Percentiles rank a stretch among this genome's conserved stretches.
phyloP scores from a whole-genome alignment of 306 rosid genomes.

The Sesbania bispinosa region DNA sequence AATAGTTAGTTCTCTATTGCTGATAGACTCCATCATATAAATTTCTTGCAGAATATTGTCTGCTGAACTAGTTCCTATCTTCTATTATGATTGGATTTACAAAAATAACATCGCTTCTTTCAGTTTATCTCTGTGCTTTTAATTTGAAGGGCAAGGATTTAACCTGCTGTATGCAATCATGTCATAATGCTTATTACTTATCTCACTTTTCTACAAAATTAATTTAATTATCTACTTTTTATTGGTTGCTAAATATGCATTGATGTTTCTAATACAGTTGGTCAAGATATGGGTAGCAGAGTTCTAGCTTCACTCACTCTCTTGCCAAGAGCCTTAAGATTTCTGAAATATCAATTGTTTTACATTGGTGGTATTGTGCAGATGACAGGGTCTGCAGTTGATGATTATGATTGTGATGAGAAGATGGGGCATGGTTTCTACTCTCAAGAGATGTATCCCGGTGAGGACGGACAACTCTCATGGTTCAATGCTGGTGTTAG shows the following conservation, averaged over 20 bases:
- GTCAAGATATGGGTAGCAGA: not conserved
- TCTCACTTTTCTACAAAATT: not conserved
- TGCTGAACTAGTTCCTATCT: not conserved
- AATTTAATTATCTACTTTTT: not conserved
- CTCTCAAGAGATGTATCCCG: constrained; percentile 63
- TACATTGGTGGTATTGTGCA: constrained; percentile 36
- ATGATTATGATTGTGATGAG: constrained; percentile 54
- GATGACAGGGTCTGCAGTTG: constrained; percentile 59
- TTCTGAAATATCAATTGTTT: constrained; percentile 5
- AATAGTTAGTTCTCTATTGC: not conserved
- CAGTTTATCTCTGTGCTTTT: not conserved
- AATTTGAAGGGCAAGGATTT: not conserved
- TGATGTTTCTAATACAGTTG: not conserved
- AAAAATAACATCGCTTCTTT: not conserved
- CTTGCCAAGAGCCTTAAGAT: not conserved
- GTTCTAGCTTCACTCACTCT: not conserved
- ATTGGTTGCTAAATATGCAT: not conserved
- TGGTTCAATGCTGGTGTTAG: constrained; percentile 97
- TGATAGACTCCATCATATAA: not conserved
- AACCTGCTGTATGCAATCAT: not conserved
- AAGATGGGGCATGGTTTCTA: constrained; percentile 58
- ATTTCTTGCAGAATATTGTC: not conserved
- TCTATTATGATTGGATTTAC: not conserved
- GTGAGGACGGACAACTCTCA: constrained; percentile 83
- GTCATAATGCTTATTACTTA: not conserved